phyloP scores from a whole-genome alignment of 768 basidiomycete species.

The Mycena kentingensis region DNA sequence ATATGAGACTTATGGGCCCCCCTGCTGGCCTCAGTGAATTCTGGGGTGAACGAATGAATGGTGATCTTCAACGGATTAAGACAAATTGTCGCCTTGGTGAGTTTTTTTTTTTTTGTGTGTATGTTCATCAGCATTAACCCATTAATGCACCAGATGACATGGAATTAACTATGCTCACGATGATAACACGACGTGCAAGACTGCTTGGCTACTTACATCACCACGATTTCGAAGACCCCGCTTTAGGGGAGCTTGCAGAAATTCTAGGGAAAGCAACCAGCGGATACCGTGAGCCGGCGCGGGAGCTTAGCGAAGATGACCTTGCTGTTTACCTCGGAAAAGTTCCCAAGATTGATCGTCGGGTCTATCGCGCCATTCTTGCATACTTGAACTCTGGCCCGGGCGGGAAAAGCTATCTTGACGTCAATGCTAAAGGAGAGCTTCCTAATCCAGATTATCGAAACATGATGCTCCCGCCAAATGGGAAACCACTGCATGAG shows the following conservation, averaged over 20 bases:
- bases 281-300: background rate
- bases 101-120: background rate
- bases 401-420: background rate
- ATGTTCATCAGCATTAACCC: background rate
- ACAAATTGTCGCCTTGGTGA: conserved; percentile 11
- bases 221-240: background rate
- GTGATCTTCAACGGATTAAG: background rate
- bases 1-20: conserved; percentile 17
- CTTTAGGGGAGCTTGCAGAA: background rate
- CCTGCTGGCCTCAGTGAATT: conserved; percentile 15
- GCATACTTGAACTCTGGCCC: background rate
- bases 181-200: background rate
- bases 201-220: background rate
- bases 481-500: background rate
- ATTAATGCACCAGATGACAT: background rate
- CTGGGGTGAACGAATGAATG: conserved; percentile 18
- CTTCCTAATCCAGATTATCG: background rate
- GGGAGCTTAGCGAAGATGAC: background rate
- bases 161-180: background rate
- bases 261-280: background rate
- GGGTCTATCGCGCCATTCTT: background rate
- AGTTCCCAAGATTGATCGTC: background rate
- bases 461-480: background rate
- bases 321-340: background rate
- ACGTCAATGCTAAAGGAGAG: background rate